Evolutionary conservation across 805 yeast genomes (phyloP), one percentile per base, ranked within the genome.

Genomic region (Candida sonorensis): DNA sequence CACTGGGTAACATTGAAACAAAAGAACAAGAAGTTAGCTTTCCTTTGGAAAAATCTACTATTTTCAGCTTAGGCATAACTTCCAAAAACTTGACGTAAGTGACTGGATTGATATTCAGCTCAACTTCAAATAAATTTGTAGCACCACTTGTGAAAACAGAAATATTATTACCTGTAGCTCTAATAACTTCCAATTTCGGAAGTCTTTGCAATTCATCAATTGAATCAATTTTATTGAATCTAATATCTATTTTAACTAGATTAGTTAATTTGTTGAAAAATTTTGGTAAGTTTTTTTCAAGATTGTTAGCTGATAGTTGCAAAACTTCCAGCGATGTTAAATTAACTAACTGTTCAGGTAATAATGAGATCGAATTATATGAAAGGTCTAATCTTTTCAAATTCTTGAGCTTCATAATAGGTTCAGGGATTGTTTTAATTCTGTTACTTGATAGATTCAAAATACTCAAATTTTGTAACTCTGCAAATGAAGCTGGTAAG

Each of bases 401-500:
- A 31, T 69, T 70, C 0, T 64, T 50, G 39, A 90, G 65, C 16
- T 70, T 66, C 42, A 75, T 74, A 13, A 90, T 61, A 2, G 80
- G 70, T 32, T 73, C 80, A 0, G 92, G 94, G 39, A 76, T 77
- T 2, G 43, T 44, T 27, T 67, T 67, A 48, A 83, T 74, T 38
- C 70, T 64, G 52, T 94, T 92, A 3, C 95, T 87, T 2, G 95
- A 75, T 28, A 92, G 58, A 51, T 92, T 85, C 42, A 92, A 59
- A 5, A 69, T 55, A 35, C 70, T 68, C 44, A 84, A 60, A 39
- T 67, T 67, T 27, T 62, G 62, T 26, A 84, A 59, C 14, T 67
- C 67, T 0, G 75, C 65, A 46, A 85, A 76, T 2, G 74, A 63
- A 19, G 64, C 64, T 1, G 94, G 94, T 26, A 88, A 58, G 5